Evolutionary conservation across 148 eudicot species (phyloP), one percentile per base, ranked within the genome.

Genomic region (Amaranthus hypochondriacus): DNA sequence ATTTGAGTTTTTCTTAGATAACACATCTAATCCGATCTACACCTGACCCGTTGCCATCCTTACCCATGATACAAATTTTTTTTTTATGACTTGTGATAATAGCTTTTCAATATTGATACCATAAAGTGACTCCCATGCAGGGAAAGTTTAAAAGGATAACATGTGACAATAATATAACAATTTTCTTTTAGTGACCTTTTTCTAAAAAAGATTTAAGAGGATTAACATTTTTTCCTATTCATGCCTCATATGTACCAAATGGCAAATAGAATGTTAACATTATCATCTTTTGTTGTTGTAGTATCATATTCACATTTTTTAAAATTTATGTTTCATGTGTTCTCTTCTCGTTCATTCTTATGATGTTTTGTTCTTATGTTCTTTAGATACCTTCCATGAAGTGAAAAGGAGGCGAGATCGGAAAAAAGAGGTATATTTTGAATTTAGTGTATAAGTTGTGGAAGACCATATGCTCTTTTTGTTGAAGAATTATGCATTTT

Each of bases 361-460:
- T 55, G 56, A 51, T 49, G 50, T 28, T 43, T 9, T 70, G 13
- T n/a, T 54, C 7, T 49, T 49, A 42, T 68, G 71, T 4, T 77
- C 48, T 73, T 52, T 61, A 78, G 81, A 78, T 56, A 67, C 89
- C 69, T 91, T 91, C 73, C 96, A 91, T 73, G 89, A 84, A 85
- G 97, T 91, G 15, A 91, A 86, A 81, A 84, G 84, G 73, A 89
- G 73, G 82, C 81, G 81, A 49, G 86, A 86, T 71, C 73, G 83
- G 76, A 89, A 76, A 73, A 81, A 84, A 72, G 85, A 81, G 88
- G 93, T 91, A 78, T 9, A 44, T 50, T 65, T 73, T 69, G 48
- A 64, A 42, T 52, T 52, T 0, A 53, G 66, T 46, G 46, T 49
- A 7, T 51, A 21, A 9, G 49, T 14, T 12, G 43, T 15, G 6